Percentiles rank a stretch among this genome's conserved stretches.
These are phyloP conservation scores for Malassezia furfur DNA, from an alignment of 1,284 basidiomycete species.

Conservation along the genomic window DNA sequence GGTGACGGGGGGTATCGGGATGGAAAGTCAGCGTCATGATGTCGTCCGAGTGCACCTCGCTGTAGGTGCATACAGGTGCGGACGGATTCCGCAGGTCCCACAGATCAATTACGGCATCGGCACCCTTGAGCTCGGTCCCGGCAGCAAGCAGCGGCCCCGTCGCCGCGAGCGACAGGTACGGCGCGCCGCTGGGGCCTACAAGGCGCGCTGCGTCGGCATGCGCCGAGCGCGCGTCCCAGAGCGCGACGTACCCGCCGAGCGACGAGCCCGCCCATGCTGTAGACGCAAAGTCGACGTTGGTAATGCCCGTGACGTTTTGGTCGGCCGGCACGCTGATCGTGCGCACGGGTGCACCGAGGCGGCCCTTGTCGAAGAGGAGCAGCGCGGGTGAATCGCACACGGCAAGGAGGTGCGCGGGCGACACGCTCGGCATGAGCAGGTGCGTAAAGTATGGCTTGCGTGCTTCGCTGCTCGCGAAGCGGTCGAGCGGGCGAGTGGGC, in stretches of 20 bases:
- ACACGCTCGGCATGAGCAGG: conserved; percentile 23
- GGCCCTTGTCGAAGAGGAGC: conserved; percentile 28
- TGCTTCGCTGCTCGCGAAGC: neutral
- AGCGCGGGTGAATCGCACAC: conserved; percentile 24
- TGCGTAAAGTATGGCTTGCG: conserved; percentile 24
- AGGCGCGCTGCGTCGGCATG: conserved; percentile 18
- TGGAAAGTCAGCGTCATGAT: conserved; percentile 37
- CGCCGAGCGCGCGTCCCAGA: conserved; percentile 25
- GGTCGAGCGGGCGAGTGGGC: neutral
- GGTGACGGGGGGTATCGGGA: conserved; percentile 19
- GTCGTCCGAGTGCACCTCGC: conserved; percentile 45
- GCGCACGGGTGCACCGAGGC: conserved; percentile 13
- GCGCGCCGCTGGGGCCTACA: conserved; percentile 20
- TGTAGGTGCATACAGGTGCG: conserved; percentile 31
- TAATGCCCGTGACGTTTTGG: conserved; percentile 22
- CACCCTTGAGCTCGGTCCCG: conserved; percentile 37
- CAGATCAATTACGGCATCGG: conserved; percentile 36
- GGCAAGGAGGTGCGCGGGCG: conserved; percentile 22
- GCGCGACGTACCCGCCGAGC: conserved; percentile 20
- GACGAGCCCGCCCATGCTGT: conserved; percentile 18
- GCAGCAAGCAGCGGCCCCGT: conserved; percentile 26
- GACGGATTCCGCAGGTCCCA: conserved; percentile 30
- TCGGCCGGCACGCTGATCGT: conserved; percentile 14
- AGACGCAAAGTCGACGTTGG: conserved; percentile 5
- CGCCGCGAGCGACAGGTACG: conserved; percentile 25